Evolutionary conservation across 2,329 filamentous ascomycete genomes (phyloP).

Genomic region (Microcyclospora pomicola): DNA sequence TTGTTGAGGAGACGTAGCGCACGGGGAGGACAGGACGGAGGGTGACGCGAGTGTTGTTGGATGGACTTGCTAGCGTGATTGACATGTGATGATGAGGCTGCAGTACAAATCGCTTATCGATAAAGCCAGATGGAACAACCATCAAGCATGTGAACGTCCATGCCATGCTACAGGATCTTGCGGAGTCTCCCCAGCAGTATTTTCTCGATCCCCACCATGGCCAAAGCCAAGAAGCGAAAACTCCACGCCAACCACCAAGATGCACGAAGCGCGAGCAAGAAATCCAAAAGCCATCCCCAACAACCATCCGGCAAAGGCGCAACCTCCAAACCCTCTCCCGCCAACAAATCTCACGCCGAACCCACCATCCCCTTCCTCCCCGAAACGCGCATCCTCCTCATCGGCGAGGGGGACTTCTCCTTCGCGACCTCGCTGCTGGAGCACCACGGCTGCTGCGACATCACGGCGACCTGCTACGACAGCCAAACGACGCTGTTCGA

Average conservation of each 20-base stretch:
- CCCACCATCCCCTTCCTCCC: slow-evolving; percentile 54
- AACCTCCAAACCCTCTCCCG: slow-evolving; percentile 3
- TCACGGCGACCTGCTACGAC: slow-evolving; percentile 60
- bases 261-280: neutral
- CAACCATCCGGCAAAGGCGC: slow-evolving; percentile 2
- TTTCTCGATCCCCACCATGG: slow-evolving; percentile 5
- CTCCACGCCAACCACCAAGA: slow-evolving; percentile 2
- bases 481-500: slow-evolving; percentile 41
- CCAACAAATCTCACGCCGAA: slow-evolving; percentile 14
- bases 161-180: no score
- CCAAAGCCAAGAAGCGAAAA: slow-evolving; percentile 17
- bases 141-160: no score
- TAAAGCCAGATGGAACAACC: no score
- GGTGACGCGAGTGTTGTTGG: no score
- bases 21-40: no score
- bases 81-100: no score
- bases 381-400: slow-evolving; percentile 55
- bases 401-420: slow-evolving; percentile 70
- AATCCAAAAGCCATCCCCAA: neutral
- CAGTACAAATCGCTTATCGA: no score
- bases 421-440: slow-evolving; percentile 55
- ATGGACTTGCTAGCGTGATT: no score
- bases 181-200: no score
- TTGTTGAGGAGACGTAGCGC: neutral
- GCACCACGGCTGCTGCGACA: slow-evolving; percentile 50